These are phyloP conservation scores for Sugiyamaella grinbergsii DNA, from an alignment of 1,139 yeast genomes.

Conservation along the genomic window DNA sequence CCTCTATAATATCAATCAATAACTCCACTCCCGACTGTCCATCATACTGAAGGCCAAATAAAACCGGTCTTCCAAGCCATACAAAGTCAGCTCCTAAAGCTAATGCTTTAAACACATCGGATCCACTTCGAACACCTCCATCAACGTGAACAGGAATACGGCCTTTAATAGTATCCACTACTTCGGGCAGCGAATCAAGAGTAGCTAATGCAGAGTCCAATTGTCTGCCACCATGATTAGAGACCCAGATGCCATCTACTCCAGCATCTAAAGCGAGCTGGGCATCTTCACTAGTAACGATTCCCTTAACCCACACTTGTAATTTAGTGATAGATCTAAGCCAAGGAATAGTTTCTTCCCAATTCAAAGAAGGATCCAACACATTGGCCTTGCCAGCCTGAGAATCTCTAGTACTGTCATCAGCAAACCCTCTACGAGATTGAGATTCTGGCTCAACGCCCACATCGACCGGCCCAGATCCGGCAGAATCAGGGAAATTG, in stretches of 20 bases:
- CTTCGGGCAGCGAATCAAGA: conserved; percentile 62
- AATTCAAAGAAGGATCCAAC: conserved; percentile 69
- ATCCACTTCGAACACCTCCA: conserved; percentile 69
- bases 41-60: conserved; percentile 64
- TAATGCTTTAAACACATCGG: conserved; percentile 66
- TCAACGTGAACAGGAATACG: conserved; percentile 62
- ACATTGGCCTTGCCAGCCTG: conserved; percentile 41
- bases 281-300: conserved; percentile 64
- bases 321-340: conserved; percentile 41
- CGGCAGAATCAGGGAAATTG: conserved; percentile 34
- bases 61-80: conserved; percentile 67
- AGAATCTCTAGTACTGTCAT: conserved; percentile 22
- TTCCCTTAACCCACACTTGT: conserved; percentile 54
- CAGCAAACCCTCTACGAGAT: conserved; percentile 28
- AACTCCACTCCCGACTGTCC: conserved; percentile 64
- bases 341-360: conserved; percentile 57
- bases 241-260: conserved; percentile 61
- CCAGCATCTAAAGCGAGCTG: conserved; percentile 58
- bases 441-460: conserved; percentile 36
- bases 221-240: conserved; percentile 75
- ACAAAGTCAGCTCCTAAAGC: conserved; percentile 76
- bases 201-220: conserved; percentile 64
- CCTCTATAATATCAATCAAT: conserved; percentile 36
- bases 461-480: conserved; percentile 37
- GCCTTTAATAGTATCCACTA: conserved; percentile 52